These are phyloP conservation scores for Saksenaea oblongispora DNA, from an alignment of 371 early-diverging fungal genomes.

Conservation along the genomic window DNA sequence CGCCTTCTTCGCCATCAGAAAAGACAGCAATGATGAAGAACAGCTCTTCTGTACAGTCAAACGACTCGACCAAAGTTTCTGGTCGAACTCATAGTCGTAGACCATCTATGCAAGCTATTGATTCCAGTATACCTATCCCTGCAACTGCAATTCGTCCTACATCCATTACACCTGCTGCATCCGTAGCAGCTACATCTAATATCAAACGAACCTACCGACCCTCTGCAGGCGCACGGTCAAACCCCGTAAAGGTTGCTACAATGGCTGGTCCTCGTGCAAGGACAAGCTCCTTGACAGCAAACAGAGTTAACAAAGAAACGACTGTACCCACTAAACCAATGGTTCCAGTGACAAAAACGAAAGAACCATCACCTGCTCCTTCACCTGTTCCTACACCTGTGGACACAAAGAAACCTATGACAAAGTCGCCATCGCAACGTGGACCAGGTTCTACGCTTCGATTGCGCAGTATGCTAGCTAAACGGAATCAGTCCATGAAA, in stretches of 20 bases:
- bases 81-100: conserved; percentile 9
- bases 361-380: conserved; percentile 5
- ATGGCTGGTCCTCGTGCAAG: conserved; percentile 26
- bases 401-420: conserved; percentile 18
- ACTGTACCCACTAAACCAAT: neutral
- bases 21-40: neutral
- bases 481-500: conserved; percentile 12
- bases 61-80: neutral
- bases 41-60: neutral
- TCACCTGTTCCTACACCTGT: conserved; percentile 11
- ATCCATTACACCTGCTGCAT: neutral
- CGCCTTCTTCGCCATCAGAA: neutral
- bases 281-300: conserved; percentile 23
- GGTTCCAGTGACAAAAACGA: neutral
- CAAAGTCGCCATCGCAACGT: conserved; percentile 30
- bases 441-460: conserved; percentile 40
- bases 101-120: conserved; percentile 7
- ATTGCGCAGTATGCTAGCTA: conserved; percentile 38
- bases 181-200: neutral
- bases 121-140: conserved; percentile 13
- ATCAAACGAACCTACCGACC: conserved; percentile 20
- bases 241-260: conserved; percentile 21
- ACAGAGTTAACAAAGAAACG: conserved; percentile 7
- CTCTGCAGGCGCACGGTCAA: conserved; percentile 27
- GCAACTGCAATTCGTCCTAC: neutral